These are phyloP conservation scores for Penicillium digitatum DNA, from an alignment of 2,329 filamentous ascomycete genomes.

Conservation along the genomic window DNA sequence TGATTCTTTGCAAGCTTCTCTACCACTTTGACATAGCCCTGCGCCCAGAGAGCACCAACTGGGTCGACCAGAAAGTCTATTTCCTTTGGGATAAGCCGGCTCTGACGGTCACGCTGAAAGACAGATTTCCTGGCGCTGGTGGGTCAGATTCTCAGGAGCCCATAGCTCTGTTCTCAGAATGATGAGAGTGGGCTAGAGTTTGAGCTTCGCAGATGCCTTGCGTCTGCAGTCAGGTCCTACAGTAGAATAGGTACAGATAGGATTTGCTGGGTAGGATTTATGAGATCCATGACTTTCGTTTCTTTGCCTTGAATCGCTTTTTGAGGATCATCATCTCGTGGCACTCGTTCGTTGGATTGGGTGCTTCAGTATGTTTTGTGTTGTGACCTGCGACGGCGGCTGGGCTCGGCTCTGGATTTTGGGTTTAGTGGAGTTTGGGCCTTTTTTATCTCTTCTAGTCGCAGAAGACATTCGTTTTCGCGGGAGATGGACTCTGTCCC, in stretches of 20 bases:
- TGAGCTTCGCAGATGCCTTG: not conserved
- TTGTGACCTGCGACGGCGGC: not conserved
- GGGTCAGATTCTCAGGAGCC: not conserved
- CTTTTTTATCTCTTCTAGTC: not conserved
- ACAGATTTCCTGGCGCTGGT: slow-evolving; percentile 1
- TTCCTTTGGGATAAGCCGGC: slow-evolving; percentile 28
- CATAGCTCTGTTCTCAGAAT: not conserved
- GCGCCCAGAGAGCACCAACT: slow-evolving; percentile 13
- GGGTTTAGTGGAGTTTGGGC: not conserved
- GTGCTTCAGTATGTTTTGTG: not conserved
- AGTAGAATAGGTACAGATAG: not conserved
- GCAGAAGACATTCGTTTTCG: not conserved
- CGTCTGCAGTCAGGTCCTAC: not conserved
- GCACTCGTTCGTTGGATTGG: not conserved
- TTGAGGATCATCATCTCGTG: no score
- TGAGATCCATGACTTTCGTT: not conserved
- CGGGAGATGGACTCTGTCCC: not conserved
- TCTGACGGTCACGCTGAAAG: slow-evolving; percentile 17
- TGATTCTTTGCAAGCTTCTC: slow-evolving; percentile 27
- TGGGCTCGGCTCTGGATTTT: not conserved
- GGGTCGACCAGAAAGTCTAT: slow-evolving; percentile 23
- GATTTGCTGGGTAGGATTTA: not conserved
- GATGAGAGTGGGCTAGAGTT: not conserved
- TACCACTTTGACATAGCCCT: slow-evolving; percentile 25
- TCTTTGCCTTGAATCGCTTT: not conserved